These are phyloP conservation scores for Adansonia grandidieri DNA, from an alignment of 441 rosid species.

Conservation along the genomic window DNA sequence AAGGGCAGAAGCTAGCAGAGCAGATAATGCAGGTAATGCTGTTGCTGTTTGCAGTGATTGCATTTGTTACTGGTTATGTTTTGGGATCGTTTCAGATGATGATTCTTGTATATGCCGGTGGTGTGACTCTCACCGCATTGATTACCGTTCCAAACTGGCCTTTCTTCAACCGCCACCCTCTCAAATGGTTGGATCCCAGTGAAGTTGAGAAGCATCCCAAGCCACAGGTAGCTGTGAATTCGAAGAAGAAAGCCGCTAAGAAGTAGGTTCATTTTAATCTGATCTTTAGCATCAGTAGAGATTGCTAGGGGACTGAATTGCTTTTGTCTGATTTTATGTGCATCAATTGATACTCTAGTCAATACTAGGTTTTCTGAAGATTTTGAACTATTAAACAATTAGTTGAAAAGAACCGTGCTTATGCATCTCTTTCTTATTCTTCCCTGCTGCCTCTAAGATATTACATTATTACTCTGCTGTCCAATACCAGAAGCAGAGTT, in stretches of 20 bases:
- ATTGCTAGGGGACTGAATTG: conserved; percentile 13
- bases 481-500: not conserved
- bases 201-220: conserved; percentile 87
- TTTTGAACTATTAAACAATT: conserved; percentile 15
- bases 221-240: conserved; percentile 53
- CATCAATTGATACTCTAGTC: conserved; percentile 9
- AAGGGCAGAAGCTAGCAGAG: conserved; percentile 94
- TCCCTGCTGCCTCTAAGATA: not conserved
- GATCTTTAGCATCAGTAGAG: not conserved
- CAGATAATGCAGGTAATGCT: conserved; percentile 86
- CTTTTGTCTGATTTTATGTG: not conserved
- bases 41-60: conserved; percentile 60
- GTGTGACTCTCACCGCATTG: conserved; percentile 69
- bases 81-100: conserved; percentile 73
- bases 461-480: conserved; percentile 1
- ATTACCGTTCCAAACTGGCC: conserved; percentile 91
- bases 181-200: conserved; percentile 76
- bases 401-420: not conserved
- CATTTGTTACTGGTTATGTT: conserved; percentile 53
- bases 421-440: conserved; percentile 2
- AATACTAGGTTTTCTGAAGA: not conserved
- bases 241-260: conserved; percentile 67
- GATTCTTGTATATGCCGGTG: conserved; percentile 74
- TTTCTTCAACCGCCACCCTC: conserved; percentile 76
- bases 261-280: conserved; percentile 35